phyloP scores from a whole-genome alignment of 768 basidiomycete species.

The Cyathus striatus region DNA sequence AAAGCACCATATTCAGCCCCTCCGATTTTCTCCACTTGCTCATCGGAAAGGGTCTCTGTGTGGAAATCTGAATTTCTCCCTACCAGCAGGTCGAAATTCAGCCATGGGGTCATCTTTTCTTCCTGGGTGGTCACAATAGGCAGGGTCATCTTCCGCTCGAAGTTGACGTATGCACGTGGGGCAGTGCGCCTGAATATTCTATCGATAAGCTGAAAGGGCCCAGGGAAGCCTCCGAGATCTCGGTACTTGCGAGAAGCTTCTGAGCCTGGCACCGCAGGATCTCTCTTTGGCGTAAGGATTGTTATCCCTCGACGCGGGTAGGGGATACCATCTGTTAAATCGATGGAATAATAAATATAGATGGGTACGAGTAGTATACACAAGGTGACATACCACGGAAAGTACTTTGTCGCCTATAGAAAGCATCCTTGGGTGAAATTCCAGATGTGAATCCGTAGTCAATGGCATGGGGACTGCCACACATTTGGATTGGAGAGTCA shows the following conservation, averaged over 20 bases:
- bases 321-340: constrained; percentile 15
- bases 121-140: constrained; percentile 39
- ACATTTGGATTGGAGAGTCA: constrained; percentile 8
- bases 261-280: constrained; percentile 9
- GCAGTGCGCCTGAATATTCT: constrained; percentile 30
- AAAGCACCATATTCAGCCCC: constrained; percentile 74
- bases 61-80: constrained; percentile 58
- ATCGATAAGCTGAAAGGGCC: constrained; percentile 32
- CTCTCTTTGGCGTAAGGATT: constrained; percentile 13
- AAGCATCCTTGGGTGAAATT: constrained; percentile 6
- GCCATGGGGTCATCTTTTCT: constrained; percentile 27
- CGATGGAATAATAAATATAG: neutral
- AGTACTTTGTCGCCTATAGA: neutral
- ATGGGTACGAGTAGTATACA: neutral
- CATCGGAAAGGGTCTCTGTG: constrained; percentile 51
- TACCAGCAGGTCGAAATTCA: constrained; percentile 39
- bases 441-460: constrained; percentile 14
- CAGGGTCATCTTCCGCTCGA: constrained; percentile 50
- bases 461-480: constrained; percentile 5
- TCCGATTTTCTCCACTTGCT: constrained; percentile 68
- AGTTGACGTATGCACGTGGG: constrained; percentile 36
- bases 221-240: constrained; percentile 44
- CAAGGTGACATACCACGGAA: neutral
- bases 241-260: constrained; percentile 25
- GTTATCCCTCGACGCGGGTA: constrained; percentile 26